Conservation (phyloP, 768 basidiomycete genomes). For the Mycena rebaudengoi region DNA sequence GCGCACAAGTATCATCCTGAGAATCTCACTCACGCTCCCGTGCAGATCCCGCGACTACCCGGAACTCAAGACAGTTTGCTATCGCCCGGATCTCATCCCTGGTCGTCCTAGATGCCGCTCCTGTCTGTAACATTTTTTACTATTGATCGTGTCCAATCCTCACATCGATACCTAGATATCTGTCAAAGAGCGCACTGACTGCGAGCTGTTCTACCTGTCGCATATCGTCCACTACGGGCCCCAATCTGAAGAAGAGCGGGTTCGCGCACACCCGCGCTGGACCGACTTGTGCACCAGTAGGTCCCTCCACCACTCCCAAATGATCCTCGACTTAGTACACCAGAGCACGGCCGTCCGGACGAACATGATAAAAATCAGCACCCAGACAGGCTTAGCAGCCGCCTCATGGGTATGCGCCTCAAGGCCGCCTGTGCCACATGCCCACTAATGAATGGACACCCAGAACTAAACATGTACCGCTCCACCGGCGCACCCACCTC, state of each 20-base stretch:
- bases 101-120: conserved; percentile 66
- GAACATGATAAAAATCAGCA: conserved; percentile 38
- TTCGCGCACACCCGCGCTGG: conserved; percentile 72
- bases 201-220: conserved; percentile 85
- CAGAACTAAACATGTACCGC: conserved; percentile 41
- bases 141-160: not conserved
- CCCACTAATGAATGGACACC: conserved; percentile 1
- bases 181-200: conserved; percentile 75
- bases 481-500: conserved; percentile 33
- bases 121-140: conserved; percentile 50
- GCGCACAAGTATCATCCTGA: conserved; percentile 12
- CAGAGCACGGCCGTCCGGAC: conserved; percentile 69
- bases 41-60: conserved; percentile 46
- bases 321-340: conserved; percentile 1
- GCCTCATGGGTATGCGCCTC: conserved; percentile 62
- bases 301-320: conserved; percentile 27
- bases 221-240: conserved; percentile 59
- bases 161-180: conserved; percentile 60
- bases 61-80: conserved; percentile 63
- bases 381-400: conserved; percentile 65
- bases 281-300: conserved; percentile 66
- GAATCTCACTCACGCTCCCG: not conserved
- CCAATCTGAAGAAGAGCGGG: conserved; percentile 50
- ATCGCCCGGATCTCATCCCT: conserved; percentile 78
- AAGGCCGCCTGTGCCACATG: not conserved